These are phyloP conservation scores for Trichosporon sp. DNA, from an alignment of 1,284 basidiomycete genomes.

Conservation along the genomic window DNA sequence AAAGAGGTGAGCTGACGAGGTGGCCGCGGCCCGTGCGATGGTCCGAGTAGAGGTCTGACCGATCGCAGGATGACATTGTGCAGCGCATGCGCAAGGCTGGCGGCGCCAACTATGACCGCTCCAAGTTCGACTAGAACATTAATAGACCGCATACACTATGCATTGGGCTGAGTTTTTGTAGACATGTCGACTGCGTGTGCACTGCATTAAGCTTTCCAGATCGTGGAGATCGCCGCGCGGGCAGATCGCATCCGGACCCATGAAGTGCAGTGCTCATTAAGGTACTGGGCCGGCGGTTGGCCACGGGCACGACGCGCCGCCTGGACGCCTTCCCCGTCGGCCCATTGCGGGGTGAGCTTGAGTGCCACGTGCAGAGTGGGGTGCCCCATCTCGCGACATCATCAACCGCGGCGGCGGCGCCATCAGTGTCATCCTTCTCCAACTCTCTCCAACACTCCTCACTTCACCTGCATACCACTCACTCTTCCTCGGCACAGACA, in stretches of 20 bases:
- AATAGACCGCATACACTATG: background rate
- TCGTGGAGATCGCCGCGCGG: background rate
- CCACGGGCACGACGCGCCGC: background rate
- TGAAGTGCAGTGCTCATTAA: background rate
- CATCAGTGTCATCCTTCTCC: background rate
- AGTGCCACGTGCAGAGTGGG: background rate
- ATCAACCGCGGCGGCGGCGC: background rate
- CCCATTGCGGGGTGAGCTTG: background rate
- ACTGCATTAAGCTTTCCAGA: background rate
- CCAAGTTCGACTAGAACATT: conserved; percentile 41
- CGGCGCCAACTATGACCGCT: conserved; percentile 47
- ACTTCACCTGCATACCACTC: background rate
- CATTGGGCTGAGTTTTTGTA: background rate
- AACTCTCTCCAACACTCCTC: background rate
- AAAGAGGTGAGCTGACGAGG: conserved; percentile 57
- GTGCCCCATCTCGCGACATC: background rate
- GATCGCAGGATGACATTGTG: conserved; percentile 35
- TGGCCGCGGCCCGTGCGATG: background rate
- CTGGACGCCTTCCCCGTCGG: background rate
- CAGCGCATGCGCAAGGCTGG: conserved; percentile 37
- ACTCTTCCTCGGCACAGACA: background rate
- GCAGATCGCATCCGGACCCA: background rate
- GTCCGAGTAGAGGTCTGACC: background rate
- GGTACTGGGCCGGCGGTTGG: background rate
- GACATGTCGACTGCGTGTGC: background rate